These are phyloP conservation scores for Neurospora hispaniola DNA, from an alignment of 495 filamentous ascomycete species.

Conservation along the genomic window DNA sequence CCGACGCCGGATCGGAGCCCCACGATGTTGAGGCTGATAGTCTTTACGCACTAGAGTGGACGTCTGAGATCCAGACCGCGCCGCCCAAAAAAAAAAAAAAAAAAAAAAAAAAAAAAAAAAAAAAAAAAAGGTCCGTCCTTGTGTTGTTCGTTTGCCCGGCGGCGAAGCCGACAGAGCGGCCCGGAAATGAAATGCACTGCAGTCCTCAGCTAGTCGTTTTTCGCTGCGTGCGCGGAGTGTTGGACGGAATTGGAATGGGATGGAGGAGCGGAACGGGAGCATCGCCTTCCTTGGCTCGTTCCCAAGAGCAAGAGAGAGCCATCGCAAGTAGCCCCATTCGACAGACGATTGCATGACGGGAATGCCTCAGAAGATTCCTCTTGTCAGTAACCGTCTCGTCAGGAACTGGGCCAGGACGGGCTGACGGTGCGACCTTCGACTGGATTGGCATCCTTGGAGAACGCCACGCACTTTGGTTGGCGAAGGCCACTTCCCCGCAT, in stretches of 20 bases:
- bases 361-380: not conserved
- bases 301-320: not conserved
- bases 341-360: not conserved
- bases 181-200: not conserved
- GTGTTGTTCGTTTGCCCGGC: not conserved
- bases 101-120: not conserved
- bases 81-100: not conserved
- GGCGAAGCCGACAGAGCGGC: not conserved
- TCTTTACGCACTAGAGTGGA: not conserved
- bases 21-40: not conserved
- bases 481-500: not conserved
- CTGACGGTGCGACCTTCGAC: not conserved
- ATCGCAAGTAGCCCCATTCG: not conserved
- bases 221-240: not conserved
- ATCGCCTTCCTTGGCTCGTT: not conserved
- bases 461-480: not conserved
- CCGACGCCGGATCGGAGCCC: not conserved
- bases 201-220: not conserved
- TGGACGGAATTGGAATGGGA: not conserved
- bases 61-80: not conserved
- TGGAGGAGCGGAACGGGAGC: not conserved
- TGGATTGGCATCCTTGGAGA: not conserved
- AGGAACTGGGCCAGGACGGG: not conserved
- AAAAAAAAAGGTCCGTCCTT: not conserved
- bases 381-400: not conserved